Evolutionary conservation across 2,329 filamentous ascomycete species (phyloP).

Genomic region (Volutella citrinella): DNA sequence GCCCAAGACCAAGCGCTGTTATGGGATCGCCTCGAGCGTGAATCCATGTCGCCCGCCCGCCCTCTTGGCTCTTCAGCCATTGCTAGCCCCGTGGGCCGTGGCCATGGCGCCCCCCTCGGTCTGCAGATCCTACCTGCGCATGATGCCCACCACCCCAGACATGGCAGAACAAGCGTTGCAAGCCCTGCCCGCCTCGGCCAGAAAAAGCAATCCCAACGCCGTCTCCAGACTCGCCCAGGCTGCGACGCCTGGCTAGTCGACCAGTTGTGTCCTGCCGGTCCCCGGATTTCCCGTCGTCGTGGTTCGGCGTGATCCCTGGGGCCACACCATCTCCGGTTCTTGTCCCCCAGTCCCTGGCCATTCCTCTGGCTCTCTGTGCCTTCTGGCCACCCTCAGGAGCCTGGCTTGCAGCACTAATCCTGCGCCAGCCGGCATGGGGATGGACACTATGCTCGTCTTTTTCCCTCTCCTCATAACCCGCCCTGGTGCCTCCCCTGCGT

Average conservation of each 20-base stretch:
- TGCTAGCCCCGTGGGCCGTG: neutral
- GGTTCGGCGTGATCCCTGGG: slow-evolving; percentile 24
- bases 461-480: too few species aligned
- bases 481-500: too few species aligned
- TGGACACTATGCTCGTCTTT: too few species aligned
- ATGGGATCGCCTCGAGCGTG: too few species aligned
- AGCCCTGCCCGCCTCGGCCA: slow-evolving; percentile 12
- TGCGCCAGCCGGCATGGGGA: too few species aligned
- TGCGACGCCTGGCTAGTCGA: neutral
- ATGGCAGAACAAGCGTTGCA: too few species aligned
- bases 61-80: too few species aligned
- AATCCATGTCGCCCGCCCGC: too few species aligned
- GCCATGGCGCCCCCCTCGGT: slow-evolving; percentile 10
- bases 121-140: slow-evolving; percentile 15
- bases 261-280: slow-evolving; percentile 12
- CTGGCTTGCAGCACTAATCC: too few species aligned
- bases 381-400: too few species aligned
- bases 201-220: slow-evolving; percentile 15
- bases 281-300: slow-evolving; percentile 28
- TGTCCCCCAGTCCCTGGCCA: slow-evolving; percentile 8
- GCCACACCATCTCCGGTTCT: slow-evolving; percentile 12
- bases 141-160: slow-evolving; percentile 6
- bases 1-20: too few species aligned
- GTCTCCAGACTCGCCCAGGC: slow-evolving; percentile 1
- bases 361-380: too few species aligned